Percentiles rank a stretch among this genome's conserved stretches.
phyloP scores from a whole-genome alignment of 441 rosid species.

The Eutrema salsugineum region DNA sequence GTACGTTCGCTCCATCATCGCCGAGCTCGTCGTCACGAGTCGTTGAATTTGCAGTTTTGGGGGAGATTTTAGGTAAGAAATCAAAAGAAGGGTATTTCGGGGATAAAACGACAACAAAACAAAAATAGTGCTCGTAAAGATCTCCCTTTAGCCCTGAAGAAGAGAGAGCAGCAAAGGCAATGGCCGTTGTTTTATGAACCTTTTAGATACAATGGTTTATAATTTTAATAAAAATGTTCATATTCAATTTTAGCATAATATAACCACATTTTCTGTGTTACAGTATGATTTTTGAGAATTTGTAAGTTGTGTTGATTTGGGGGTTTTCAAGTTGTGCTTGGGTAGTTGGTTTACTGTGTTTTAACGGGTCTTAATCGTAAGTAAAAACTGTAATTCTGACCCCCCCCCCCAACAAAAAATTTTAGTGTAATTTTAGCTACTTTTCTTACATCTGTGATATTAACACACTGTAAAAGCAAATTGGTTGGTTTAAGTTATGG shows the following conservation, averaged over 20 bases:
- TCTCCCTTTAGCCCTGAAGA: slow-evolving; percentile 12
- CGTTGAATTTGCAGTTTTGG: slow-evolving; percentile 12
- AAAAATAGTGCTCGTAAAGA: not conserved
- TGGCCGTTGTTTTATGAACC: slow-evolving; percentile 13
- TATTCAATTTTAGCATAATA: not conserved
- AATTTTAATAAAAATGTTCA: not conserved
- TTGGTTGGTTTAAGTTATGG: not conserved
- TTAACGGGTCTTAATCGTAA: not conserved
- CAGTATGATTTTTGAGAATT: not conserved
- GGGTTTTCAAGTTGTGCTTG: not conserved
- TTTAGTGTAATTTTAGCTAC: not conserved
- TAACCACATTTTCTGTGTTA: not conserved
- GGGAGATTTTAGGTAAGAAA: slow-evolving; percentile 35
- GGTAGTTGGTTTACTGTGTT: not conserved
- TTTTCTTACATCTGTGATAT: not conserved
- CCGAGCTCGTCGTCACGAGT: slow-evolving; percentile 9
- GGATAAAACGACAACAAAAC: not conserved
- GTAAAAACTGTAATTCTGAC: not conserved
- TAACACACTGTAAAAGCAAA: not conserved
- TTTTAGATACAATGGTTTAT: not conserved
- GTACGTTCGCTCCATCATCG: slow-evolving; percentile 88
- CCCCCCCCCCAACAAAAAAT: not conserved
- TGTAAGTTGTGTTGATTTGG: not conserved
- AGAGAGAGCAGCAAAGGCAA: slow-evolving; percentile 1
- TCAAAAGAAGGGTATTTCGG: slow-evolving; percentile 41